A percentile compares a stretch with the other conserved stretches of the same genome.
Conservation (phyloP, 2,329 filamentous ascomycete species). For the Claviceps arundinis region DNA sequence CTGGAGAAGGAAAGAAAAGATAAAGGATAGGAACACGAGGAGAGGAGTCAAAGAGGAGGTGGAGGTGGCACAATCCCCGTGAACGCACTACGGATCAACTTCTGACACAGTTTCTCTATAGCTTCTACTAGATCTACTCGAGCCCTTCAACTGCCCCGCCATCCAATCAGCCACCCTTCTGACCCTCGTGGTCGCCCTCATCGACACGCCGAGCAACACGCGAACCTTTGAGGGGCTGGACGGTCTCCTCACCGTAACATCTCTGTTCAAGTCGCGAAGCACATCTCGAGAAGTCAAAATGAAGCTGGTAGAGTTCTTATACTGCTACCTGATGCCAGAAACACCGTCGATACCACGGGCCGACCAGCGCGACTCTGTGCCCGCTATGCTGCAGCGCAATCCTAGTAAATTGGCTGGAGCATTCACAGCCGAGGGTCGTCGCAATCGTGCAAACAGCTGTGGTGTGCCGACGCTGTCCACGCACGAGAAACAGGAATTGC, state of each 20-base stretch:
- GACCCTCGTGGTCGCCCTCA: conserved; percentile 76
- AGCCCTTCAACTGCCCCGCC: conserved; percentile 79
- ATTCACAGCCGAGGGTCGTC: conserved; percentile 27
- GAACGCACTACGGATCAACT: neutral
- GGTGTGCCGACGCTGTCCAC: conserved; percentile 45
- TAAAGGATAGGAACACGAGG: neutral
- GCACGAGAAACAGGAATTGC: conserved; percentile 67
- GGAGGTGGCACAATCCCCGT: neutral
- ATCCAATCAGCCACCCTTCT: conserved; percentile 86
- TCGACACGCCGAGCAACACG: conserved; percentile 77
- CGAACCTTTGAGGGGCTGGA: conserved; percentile 87
- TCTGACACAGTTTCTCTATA: conserved; percentile 14
- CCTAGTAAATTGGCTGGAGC: conserved; percentile 54
- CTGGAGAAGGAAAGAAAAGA: neutral
- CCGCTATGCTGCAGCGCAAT: conserved; percentile 48
- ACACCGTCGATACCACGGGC: conserved; percentile 44
- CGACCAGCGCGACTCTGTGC: conserved; percentile 29
- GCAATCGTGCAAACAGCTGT: conserved; percentile 22
- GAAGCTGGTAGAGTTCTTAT: conserved; percentile 92
- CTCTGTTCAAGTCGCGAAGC: conserved; percentile 77
- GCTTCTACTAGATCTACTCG: conserved; percentile 86
- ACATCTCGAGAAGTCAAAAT: conserved; percentile 84
- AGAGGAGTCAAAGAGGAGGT: neutral
- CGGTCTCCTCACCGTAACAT: conserved; percentile 81
- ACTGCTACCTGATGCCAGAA: conserved; percentile 98